Base-by-base conservation (phyloP, 2,329 filamentous ascomycete genomes). In the Pseudogymnoascus sp. region DNA sequence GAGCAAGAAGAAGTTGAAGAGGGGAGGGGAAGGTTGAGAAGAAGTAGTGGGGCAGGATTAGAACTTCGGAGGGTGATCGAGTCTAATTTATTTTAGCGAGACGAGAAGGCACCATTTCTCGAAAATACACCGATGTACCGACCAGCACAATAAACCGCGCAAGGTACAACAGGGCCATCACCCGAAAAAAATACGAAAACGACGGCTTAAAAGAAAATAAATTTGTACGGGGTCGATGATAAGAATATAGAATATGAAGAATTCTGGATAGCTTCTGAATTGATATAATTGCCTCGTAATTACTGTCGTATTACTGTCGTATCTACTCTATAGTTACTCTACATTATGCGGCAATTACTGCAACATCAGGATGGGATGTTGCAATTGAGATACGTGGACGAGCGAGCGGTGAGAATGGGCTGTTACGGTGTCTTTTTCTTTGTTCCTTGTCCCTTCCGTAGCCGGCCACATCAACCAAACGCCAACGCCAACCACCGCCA, bases 1-100 rank as follows among this genome's bases (percentile, higher is more conserved):
- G 38, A 49, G 16, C 63, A 65, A 55, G 52, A 62, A 58, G 22
- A 58, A 58, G 38, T 45, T 58, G 55, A 60, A 62, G 63, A 62
- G 55, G 61, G 39, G 62, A 64, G 38, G 59, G 36, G 25, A 61
- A 61, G 38, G 52, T 49, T 62, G 58, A 60, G 28, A 61, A 58
- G 30, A 62, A 62, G 33, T 41, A 30, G 25, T 11, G 62, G 30
- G 36, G 38, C 30, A 60, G 25, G 33, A 59, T 59, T 59, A 22
- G 55, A 41, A 35, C 59, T 60, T 28, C 25, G 38, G 59, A 39
- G 36, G 36, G 23, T 22, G 23, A 28, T 49, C 22, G 42, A 49
- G 42, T 49, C 42, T 49, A 49, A 49, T 49, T 49, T 59, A 38
- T 59, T 59, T 59, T 59, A 59, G 55, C 55, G 55, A 59, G 55